Evolutionary conservation across 257 asterid genomes (phyloP).

Genomic region (Gentiana straminea): DNA sequence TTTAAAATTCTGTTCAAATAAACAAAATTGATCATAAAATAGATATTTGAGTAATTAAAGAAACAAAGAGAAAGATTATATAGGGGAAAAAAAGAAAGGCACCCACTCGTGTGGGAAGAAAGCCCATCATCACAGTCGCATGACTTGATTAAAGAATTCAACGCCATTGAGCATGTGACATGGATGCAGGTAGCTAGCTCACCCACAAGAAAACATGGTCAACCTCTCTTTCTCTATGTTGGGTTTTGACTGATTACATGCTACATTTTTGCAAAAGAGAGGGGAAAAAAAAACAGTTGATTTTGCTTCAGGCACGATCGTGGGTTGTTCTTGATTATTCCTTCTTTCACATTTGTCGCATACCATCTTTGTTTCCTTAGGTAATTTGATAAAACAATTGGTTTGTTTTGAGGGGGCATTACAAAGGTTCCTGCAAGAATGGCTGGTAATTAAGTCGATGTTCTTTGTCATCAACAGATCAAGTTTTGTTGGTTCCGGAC

Average conservation of each 20-base stretch:
- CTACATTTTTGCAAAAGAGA: not conserved
- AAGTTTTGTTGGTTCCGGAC: not conserved
- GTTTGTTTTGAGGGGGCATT: not conserved
- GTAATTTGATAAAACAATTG: not conserved
- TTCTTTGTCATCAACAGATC: too few species aligned
- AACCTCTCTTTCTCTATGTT: slow-evolving; percentile 17
- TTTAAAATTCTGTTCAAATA: not conserved
- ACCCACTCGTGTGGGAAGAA: slow-evolving; percentile 2
- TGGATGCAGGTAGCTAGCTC: slow-evolving; percentile 78
- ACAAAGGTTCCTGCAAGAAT: slow-evolving; percentile 17
- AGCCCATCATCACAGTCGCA: slow-evolving; percentile 44
- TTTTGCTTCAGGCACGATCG: slow-evolving; percentile 4
- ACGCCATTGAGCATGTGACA: slow-evolving; percentile 87
- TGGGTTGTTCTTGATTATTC: not conserved
- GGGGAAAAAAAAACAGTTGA: not conserved
- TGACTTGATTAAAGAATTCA: slow-evolving; percentile 78
- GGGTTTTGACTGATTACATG: not conserved
- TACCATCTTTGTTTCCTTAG: too few species aligned
- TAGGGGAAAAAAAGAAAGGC: slow-evolving; percentile 4
- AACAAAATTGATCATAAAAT: too few species aligned
- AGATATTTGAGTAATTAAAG: slow-evolving; percentile 5
- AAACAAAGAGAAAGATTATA: slow-evolving; percentile 21
- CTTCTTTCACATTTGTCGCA: not conserved
- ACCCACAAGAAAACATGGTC: slow-evolving; percentile 54
- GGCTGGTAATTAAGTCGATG: slow-evolving; percentile 6